A percentile compares a stretch with the other conserved stretches of the same genome.
Conservation (phyloP, 1,284 basidiomycete species). For the Chalciporus sp. region DNA sequence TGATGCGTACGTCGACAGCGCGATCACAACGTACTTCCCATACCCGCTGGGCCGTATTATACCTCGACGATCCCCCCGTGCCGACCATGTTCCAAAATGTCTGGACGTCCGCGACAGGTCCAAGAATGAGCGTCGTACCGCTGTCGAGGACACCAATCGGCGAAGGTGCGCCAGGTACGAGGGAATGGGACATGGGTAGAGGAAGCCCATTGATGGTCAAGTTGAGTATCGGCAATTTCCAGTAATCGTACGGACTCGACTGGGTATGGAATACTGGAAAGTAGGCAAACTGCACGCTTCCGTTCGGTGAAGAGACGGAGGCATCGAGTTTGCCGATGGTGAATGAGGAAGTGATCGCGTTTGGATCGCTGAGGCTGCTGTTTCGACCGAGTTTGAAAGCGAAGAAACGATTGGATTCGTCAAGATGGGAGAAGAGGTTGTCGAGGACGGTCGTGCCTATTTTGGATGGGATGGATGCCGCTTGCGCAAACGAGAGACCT, state of each 20-base stretch:
- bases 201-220: slow-evolving; percentile 47
- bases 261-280: slow-evolving; percentile 46
- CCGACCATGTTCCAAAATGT: slow-evolving; percentile 52
- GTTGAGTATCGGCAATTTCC: slow-evolving; percentile 54
- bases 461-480: slow-evolving; percentile 49
- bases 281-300: slow-evolving; percentile 39
- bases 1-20: slow-evolving; percentile 47
- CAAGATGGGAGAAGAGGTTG: slow-evolving; percentile 50
- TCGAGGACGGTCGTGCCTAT: slow-evolving; percentile 49
- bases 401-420: slow-evolving; percentile 48
- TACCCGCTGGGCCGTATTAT: slow-evolving; percentile 38
- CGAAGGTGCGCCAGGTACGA: slow-evolving; percentile 43
- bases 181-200: slow-evolving; percentile 47
- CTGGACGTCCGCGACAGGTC: slow-evolving; percentile 51
- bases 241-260: slow-evolving; percentile 50
- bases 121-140: slow-evolving; percentile 60
- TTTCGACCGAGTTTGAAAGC: slow-evolving; percentile 51
- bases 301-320: slow-evolving; percentile 36
- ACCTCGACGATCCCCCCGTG: slow-evolving; percentile 38
- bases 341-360: slow-evolving; percentile 46
- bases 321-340: slow-evolving; percentile 53
- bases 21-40: slow-evolving; percentile 59
- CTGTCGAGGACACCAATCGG: slow-evolving; percentile 60
- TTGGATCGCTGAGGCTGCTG: slow-evolving; percentile 19
- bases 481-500: slow-evolving; percentile 53